Percentiles rank a stretch among this genome's conserved stretches.
phyloP scores from a whole-genome alignment of 257 asterid species.

The Vinca minor region DNA sequence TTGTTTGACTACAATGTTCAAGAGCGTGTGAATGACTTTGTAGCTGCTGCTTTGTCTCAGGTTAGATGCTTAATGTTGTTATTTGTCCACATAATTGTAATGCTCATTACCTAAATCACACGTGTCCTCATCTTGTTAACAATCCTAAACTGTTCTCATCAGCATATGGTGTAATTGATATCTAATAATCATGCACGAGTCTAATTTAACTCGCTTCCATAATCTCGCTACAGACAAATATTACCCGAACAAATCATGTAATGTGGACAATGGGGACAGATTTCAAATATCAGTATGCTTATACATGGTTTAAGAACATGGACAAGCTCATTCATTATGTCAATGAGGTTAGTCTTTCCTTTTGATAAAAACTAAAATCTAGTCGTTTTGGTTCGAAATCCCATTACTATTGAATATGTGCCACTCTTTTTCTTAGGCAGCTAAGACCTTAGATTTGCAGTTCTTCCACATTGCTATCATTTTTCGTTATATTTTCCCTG shows the following conservation, averaged over 20 bases:
- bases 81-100: neutral
- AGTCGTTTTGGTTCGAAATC: neutral
- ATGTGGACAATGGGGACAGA: slow-evolving; percentile 99
- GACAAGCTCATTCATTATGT: slow-evolving; percentile 98
- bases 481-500: slow-evolving; percentile 5
- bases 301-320: slow-evolving; percentile 79
- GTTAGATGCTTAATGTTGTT: slow-evolving; percentile 24
- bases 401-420: too few relatives aligned
- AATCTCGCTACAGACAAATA: slow-evolving; percentile 65
- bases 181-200: too few relatives aligned
- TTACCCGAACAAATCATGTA: slow-evolving; percentile 86
- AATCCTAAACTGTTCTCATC: neutral
- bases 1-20: slow-evolving; percentile 86
- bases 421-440: too few relatives aligned
- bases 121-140: neutral
- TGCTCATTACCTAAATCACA: neutral
- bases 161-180: too few relatives aligned
- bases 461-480: neutral
- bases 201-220: neutral
- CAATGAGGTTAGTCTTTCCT: slow-evolving; percentile 51
- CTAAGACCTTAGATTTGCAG: neutral
- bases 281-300: slow-evolving; percentile 90
- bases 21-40: slow-evolving; percentile 83
- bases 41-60: slow-evolving; percentile 80
- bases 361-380: neutral